Evolutionary conservation across 2,329 filamentous ascomycete genomes (phyloP), one percentile per base, ranked within the genome.

Genomic region (Aureobasidium sp.): DNA sequence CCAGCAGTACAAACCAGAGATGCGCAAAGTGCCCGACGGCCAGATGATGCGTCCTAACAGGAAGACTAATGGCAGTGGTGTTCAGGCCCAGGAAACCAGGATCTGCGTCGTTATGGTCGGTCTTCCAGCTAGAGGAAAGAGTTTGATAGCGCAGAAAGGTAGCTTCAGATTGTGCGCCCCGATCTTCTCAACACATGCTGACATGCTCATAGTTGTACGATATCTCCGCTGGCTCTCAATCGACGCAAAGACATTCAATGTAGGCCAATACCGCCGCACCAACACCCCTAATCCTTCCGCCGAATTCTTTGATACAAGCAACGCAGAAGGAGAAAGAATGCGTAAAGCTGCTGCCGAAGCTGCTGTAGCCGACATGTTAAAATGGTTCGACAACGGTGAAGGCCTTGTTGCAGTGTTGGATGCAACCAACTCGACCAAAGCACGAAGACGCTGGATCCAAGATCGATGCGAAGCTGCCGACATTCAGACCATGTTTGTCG

Each of bases 31-130:
- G 37, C 22, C 53, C 6, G 29, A 44, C 3, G 44, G 35, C 5
- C 24, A 49, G 22, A 50, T 51, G 35, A 55, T 53, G 49, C 48
- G 56, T 45, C 56, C 56, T 7, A 58, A 53, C 38, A 53, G 55
- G 29, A 73, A 66, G 62, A 72, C 74, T 73, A 77, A 76, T 69
- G 83, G 85, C 61, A 74, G 81, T 63, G 86, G 85, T 65, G 79
- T 90, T 60, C 86, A 95, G 88, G 88, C 87, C 63, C 91, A 97
- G 76, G 90, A 96, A 71, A 91, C 88, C 57, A 88, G 88, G 70
- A 94, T 98, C 74, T 97, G 91, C 71, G 90, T 98, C 59, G 90
- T 98, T 64, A 97, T 98, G 93, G 93, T 98, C 56, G 93, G 93
- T 61, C 78, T 98, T 67, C 93, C 93, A 53, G 93, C 93, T 57